A percentile compares a stretch with the other conserved stretches of the same genome.
phyloP scores from a whole-genome alignment of 345 rosid species.

The Sonneratia caseolaris region DNA sequence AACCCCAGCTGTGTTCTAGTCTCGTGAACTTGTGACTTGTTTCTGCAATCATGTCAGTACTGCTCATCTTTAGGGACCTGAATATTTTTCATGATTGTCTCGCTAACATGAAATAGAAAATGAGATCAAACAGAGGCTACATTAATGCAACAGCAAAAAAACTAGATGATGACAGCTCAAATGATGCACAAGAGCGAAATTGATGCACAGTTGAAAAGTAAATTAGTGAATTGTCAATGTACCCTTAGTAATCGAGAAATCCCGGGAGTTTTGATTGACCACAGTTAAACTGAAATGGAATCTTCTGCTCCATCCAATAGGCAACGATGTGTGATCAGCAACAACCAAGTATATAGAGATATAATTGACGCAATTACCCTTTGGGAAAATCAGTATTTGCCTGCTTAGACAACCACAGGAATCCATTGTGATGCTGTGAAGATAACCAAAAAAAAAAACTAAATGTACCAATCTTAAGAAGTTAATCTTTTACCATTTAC shows the following conservation, averaged over 20 bases:
- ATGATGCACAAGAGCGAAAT: too few relatives aligned
- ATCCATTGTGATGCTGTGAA: not conserved
- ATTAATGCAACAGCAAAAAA: too few relatives aligned
- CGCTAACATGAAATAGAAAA: too few relatives aligned
- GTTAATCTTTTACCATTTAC: conserved; percentile 23
- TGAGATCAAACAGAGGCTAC: too few relatives aligned
- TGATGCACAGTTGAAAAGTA: too few relatives aligned
- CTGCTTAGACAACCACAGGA: not conserved
- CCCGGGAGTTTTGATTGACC: not conserved
- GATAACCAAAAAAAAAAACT: not conserved
- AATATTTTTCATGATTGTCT: too few relatives aligned
- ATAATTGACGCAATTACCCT: not conserved
- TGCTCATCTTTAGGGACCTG: too few relatives aligned
- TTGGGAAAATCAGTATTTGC: conserved; percentile 1
- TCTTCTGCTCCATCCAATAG: conserved; percentile 3
- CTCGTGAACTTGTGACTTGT: not conserved
- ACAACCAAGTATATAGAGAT: conserved; percentile 4
- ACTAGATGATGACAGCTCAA: too few relatives aligned
- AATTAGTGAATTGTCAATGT: too few relatives aligned
- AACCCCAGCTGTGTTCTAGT: not conserved
- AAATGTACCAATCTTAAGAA: not conserved
- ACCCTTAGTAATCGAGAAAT: conserved; percentile 2
- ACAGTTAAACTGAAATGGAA: conserved; percentile 2
- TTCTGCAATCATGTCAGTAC: not conserved
- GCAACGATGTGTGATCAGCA: not conserved